phyloP scores from a whole-genome alignment of 306 rosid species.

The Psophocarpus tetragonolobus region DNA sequence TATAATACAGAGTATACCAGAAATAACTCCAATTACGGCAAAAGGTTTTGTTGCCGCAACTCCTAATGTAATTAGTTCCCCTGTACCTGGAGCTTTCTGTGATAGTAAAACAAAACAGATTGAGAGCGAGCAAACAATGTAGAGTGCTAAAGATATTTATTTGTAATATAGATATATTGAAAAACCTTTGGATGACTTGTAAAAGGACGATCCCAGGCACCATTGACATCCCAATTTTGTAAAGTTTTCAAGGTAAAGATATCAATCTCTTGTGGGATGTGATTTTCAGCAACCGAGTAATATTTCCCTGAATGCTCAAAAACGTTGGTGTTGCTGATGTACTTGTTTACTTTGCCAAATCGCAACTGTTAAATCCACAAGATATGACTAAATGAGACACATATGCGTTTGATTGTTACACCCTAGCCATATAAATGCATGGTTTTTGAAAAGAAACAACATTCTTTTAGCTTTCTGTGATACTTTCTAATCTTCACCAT shows the following conservation, averaged over 20 bases:
- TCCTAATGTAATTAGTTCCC: conserved; percentile 63
- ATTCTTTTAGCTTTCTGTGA: neutral
- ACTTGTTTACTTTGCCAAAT: conserved; percentile 63
- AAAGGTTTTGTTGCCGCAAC: conserved; percentile 57
- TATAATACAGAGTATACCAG: conserved; percentile 50
- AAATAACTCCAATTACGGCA: conserved; percentile 57
- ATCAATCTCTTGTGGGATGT: conserved; percentile 72
- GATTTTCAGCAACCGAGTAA: conserved; percentile 63
- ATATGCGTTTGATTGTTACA: neutral
- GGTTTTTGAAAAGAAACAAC: neutral
- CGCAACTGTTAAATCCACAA: conserved; percentile 48
- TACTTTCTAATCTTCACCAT: neutral
- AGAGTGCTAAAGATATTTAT: neutral
- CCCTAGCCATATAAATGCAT: neutral
- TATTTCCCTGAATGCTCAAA: conserved; percentile 68
- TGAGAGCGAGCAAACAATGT: neutral
- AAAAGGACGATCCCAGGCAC: conserved; percentile 66
- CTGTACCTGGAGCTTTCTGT: conserved; percentile 64
- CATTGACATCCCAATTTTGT: conserved; percentile 58
- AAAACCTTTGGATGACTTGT: conserved; percentile 72
- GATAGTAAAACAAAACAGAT: neutral
- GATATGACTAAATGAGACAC: neutral
- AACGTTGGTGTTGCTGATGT: conserved; percentile 67
- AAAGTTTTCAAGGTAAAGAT: conserved; percentile 48
- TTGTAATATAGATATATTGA: neutral